phyloP scores from a whole-genome alignment of 257 asterid genomes.

The Buddleja alternifolia region DNA sequence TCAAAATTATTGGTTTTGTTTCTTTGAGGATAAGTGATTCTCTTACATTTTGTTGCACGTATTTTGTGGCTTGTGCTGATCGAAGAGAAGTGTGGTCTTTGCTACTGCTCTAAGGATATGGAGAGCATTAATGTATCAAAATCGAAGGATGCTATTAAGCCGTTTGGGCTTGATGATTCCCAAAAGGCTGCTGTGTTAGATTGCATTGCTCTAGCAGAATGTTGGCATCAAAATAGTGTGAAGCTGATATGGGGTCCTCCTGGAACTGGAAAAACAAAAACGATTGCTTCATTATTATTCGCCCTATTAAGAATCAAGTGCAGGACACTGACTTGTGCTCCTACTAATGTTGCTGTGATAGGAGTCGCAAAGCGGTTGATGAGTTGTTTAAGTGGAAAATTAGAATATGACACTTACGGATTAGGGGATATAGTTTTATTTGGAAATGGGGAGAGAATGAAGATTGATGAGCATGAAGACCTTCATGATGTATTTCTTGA shows the following conservation, averaged over 20 bases:
- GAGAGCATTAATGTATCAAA: constrained; percentile 13
- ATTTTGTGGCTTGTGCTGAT: no score
- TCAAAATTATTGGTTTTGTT: no score
- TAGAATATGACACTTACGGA: constrained; percentile 51
- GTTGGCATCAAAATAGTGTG: constrained; percentile 44
- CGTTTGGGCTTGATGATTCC: constrained; percentile 51
- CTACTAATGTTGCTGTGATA: constrained; percentile 58
- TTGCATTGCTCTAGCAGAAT: constrained; percentile 49
- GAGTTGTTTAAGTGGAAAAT: constrained; percentile 41
- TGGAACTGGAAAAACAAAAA: constrained; percentile 81
- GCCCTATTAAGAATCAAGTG: constrained; percentile 42
- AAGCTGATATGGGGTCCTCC: constrained; percentile 91
- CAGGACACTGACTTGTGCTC: constrained; percentile 73
- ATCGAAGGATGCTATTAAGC: constrained; percentile 19
- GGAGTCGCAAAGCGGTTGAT: constrained; percentile 36
- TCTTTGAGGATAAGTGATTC: background rate
- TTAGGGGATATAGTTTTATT: constrained; percentile 68
- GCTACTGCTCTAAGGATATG: constrained; percentile 24
- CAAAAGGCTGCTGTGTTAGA: constrained; percentile 55
- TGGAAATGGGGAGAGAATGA: constrained; percentile 70
- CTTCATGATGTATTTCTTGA: constrained; percentile 64
- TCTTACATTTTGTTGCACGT: no score
- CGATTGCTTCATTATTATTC: constrained; percentile 50
- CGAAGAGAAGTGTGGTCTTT: constrained; percentile 42
- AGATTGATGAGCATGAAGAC: constrained; percentile 56